A percentile compares a stretch with the other conserved stretches of the same genome.
Evolutionary conservation across 768 basidiomycete species (phyloP).

Genomic region (Boletus pseudopeckii): DNA sequence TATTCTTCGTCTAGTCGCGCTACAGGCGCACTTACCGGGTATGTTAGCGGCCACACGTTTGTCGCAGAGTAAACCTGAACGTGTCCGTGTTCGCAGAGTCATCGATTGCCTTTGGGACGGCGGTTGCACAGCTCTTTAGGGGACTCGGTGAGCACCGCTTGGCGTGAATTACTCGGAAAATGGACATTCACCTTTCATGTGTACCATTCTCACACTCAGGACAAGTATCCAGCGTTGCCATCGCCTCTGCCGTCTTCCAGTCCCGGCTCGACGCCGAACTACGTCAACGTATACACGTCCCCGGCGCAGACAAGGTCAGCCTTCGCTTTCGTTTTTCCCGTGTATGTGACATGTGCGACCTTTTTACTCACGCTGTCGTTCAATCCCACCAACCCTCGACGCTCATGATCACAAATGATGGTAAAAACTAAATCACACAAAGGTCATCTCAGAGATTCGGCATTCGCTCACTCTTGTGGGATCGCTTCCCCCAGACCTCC

Average conservation of each 20-base stretch:
- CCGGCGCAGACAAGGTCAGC: constrained; percentile 10
- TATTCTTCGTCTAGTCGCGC: constrained; percentile 6
- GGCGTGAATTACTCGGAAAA: not conserved
- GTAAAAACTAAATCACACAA: not conserved
- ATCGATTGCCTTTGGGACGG: not conserved
- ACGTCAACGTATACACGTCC: constrained; percentile 3
- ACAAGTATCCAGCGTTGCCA: constrained; percentile 11
- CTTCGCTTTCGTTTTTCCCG: too few species aligned
- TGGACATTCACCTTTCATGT: not conserved
- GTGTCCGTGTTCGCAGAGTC: constrained; percentile 1
- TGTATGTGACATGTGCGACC: not conserved
- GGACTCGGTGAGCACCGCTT: constrained; percentile 3
- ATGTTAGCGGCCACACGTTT: not conserved
- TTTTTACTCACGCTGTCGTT: not conserved
- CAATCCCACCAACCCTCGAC: not conserved
- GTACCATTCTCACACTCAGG: not conserved
- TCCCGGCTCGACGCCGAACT: constrained; percentile 13
- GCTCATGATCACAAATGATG: too few species aligned
- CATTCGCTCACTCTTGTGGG: constrained; percentile 9
- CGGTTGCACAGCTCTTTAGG: constrained; percentile 10
- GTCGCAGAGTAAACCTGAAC: not conserved
- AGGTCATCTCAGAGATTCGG: constrained; percentile 10
- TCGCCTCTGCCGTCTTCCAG: constrained; percentile 17
- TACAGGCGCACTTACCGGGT: constrained; percentile 13
- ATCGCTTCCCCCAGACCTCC: constrained; percentile 11